phyloP scores from a whole-genome alignment of 129 eudicot genomes.

The Kitagawia praeruptora region DNA sequence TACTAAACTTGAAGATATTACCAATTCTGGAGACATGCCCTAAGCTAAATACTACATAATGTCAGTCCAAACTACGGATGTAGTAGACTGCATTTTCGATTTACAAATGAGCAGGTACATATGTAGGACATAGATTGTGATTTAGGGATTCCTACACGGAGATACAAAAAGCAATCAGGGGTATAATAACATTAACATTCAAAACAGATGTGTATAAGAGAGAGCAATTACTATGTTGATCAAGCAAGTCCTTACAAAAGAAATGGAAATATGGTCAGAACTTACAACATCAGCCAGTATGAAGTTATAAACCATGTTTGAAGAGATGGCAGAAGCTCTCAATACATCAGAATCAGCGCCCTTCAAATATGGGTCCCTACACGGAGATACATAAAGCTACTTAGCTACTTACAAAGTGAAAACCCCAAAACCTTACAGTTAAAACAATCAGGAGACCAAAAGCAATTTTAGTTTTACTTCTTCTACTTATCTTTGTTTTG shows the following conservation, averaged over 20 bases:
- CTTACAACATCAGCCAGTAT: background rate
- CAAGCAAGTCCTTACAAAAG: background rate
- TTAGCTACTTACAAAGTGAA: background rate
- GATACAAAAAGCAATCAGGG: no score
- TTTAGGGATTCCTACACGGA: no score
- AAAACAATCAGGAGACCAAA: no score
- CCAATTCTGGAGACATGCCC: background rate
- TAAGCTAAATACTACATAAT: background rate
- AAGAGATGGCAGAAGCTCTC: slow-evolving; percentile 21
- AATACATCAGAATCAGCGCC: slow-evolving; percentile 48
- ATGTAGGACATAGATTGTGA: no score
- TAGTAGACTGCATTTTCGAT: background rate
- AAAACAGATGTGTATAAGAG: no score
- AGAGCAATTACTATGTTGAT: background rate
- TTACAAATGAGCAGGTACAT: no score
- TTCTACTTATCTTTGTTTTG: no score
- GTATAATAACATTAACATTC: no score
- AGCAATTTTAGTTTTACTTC: no score
- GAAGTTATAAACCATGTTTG: background rate
- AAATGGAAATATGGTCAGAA: background rate
- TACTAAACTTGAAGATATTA: background rate
- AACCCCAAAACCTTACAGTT: background rate
- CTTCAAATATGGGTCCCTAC: slow-evolving; percentile 72
- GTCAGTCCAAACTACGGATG: background rate
- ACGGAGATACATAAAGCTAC: background rate